Evolutionary conservation across 2,329 filamentous ascomycete species (phyloP).

Genomic region (Verruconis gallopava): DNA sequence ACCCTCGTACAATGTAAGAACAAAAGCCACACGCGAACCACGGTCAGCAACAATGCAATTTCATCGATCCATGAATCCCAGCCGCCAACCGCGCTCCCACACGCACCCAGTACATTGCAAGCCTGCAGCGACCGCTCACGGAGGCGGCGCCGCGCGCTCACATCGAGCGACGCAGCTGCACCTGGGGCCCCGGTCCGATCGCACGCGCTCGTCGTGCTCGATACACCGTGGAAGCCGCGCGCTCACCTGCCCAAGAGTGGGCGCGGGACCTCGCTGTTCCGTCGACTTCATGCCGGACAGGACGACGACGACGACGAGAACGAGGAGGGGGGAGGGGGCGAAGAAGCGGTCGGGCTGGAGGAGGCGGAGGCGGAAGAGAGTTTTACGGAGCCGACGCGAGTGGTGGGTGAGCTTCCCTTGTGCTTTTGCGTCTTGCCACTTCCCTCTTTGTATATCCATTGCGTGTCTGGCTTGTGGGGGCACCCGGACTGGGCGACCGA

Average conservation of each 20-base stretch:
- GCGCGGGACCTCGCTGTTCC: conserved; percentile 69
- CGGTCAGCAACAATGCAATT: too few relatives aligned
- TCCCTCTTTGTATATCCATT: too few relatives aligned
- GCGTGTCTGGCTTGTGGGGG: too few relatives aligned
- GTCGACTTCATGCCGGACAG: conserved; percentile 74
- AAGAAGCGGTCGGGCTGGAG: conserved; percentile 45
- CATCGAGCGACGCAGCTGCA: conserved; percentile 58
- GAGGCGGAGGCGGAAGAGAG: too few relatives aligned
- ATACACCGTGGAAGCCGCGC: conserved; percentile 54
- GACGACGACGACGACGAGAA: conserved; percentile 65
- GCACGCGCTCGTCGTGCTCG: conserved; percentile 71
- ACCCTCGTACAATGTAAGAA: too few relatives aligned
- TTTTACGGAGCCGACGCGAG: too few relatives aligned
- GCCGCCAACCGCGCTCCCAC: conserved; percentile 61
- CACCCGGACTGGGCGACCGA: too few relatives aligned
- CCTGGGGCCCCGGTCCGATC: conserved; percentile 75
- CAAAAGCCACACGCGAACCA: too few relatives aligned
- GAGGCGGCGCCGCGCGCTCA: conserved; percentile 53
- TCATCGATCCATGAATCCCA: too few relatives aligned
- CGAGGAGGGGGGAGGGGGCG: conserved; percentile 31
- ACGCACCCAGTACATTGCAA: conserved; percentile 71
- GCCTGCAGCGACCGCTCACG: conserved; percentile 79
- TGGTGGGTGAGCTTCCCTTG: too few relatives aligned
- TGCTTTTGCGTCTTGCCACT: too few relatives aligned
- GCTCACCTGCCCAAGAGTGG: too few relatives aligned